Conservation (phyloP, 805 yeast species). For the Saturnispora serradocipensis region DNA sequence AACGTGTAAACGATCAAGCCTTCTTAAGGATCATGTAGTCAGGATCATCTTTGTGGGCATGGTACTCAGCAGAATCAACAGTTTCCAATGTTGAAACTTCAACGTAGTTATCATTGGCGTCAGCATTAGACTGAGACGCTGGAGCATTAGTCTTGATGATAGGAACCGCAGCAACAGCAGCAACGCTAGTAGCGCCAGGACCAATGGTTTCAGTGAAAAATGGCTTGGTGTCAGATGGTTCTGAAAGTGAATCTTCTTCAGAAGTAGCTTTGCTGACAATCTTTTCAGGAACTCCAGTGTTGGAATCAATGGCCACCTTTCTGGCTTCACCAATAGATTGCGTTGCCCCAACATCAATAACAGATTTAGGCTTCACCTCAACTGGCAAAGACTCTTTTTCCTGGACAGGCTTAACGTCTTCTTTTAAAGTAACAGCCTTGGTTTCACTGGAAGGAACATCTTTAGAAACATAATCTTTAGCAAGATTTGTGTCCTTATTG, state of each 20-base stretch:
- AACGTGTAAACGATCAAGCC: conserved; percentile 6
- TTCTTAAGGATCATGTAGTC: conserved; percentile 32
- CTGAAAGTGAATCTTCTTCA: conserved; percentile 19
- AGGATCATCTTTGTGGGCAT: conserved; percentile 37
- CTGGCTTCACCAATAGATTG: conserved; percentile 5
- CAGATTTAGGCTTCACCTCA: background rate
- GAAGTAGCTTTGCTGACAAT: background rate
- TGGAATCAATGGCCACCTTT: conserved; percentile 5
- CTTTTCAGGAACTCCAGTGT: conserved; percentile 3
- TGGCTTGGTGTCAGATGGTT: conserved; percentile 18
- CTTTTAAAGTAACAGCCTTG: background rate
- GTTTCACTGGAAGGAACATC: background rate
- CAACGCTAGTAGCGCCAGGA: conserved; percentile 6
- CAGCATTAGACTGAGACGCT: background rate
- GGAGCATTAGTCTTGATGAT: background rate
- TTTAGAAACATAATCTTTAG: background rate
- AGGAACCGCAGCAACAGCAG: conserved; percentile 3
- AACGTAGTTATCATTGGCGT: conserved; percentile 18
- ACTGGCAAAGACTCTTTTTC: background rate
- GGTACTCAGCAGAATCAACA: conserved; percentile 39
- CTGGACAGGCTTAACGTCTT: background rate
- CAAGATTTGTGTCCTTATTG: background rate
- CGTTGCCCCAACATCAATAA: background rate
- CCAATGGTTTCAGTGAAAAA: conserved; percentile 25
- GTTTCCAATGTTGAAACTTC: conserved; percentile 38